phyloP scores from a whole-genome alignment of 2,329 filamentous ascomycete species.

The Tolypocladium paradoxum region DNA sequence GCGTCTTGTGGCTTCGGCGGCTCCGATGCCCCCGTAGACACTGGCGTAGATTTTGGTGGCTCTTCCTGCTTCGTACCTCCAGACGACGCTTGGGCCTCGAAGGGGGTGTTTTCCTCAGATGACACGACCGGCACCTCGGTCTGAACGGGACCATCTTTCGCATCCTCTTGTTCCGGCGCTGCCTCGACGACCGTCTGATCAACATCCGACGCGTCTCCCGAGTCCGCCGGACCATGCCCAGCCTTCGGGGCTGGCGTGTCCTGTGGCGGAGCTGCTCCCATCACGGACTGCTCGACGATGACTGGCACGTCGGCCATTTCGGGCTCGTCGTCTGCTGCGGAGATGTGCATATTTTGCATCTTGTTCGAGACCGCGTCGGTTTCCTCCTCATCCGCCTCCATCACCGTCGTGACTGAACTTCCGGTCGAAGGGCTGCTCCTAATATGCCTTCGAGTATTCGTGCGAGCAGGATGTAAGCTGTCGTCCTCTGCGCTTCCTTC shows the following conservation, averaged over 20 bases:
- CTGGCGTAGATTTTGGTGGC: not conserved
- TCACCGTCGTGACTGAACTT: slow-evolving; percentile 68
- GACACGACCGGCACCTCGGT: not conserved
- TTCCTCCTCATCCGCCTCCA: slow-evolving; percentile 74
- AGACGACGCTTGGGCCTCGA: not conserved
- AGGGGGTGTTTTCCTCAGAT: not conserved
- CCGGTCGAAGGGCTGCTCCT: slow-evolving; percentile 71
- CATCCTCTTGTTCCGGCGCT: slow-evolving; percentile 1
- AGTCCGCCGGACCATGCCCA: slow-evolving; percentile 2
- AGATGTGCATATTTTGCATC: slow-evolving; percentile 36
- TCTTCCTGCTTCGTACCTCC: not conserved
- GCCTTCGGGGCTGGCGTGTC: slow-evolving; percentile 4
- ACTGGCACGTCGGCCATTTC: slow-evolving; percentile 30
- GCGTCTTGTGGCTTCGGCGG: not conserved
- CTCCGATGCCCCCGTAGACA: not conserved
- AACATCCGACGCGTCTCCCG: not conserved
- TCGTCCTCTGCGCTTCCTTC: slow-evolving; percentile 31
- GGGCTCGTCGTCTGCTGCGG: slow-evolving; percentile 42
- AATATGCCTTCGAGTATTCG: slow-evolving; percentile 73
- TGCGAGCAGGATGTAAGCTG: slow-evolving; percentile 41
- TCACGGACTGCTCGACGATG: slow-evolving; percentile 26
- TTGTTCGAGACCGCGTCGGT: slow-evolving; percentile 33
- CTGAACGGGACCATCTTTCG: not conserved
- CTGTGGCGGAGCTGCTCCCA: slow-evolving; percentile 6
- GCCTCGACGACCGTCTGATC: slow-evolving; percentile 1